Conservation (phyloP, 2,329 filamentous ascomycete genomes). For the Diaporthe sp. region DNA sequence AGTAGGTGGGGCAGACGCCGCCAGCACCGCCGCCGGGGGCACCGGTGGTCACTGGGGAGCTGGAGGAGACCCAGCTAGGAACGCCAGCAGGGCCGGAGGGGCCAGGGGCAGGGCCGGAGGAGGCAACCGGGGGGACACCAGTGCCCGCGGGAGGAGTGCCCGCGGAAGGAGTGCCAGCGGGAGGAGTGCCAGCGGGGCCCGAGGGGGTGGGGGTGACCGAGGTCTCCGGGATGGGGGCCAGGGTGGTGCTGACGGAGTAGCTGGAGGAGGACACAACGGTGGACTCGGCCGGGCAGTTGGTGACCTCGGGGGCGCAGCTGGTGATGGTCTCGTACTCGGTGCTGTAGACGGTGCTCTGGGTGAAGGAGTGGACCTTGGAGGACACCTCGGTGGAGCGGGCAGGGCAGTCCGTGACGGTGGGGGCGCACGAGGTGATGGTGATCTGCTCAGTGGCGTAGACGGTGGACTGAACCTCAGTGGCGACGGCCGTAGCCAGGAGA, state of each 20-base stretch:
- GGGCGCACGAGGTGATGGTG: conserved; percentile 72
- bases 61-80: conserved; percentile 35
- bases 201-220: conserved; percentile 49
- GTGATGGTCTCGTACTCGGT: conserved; percentile 73
- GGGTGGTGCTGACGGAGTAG: conserved; percentile 52
- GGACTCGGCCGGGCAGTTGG: conserved; percentile 61
- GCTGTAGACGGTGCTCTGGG: conserved; percentile 70
- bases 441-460: conserved; percentile 71
- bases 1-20: conserved; percentile 53
- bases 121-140: conserved; percentile 40
- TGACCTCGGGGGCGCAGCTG: conserved; percentile 67
- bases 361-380: conserved; percentile 73
- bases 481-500: conserved; percentile 63
- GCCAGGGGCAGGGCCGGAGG: conserved; percentile 41
- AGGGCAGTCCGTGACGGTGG: conserved; percentile 67
- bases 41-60: conserved; percentile 41
- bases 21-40: conserved; percentile 43
- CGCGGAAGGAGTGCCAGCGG: conserved; percentile 32
- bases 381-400: conserved; percentile 57
- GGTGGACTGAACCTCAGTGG: conserved; percentile 55
- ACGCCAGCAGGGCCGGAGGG: conserved; percentile 38
- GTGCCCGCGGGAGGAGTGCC: conserved; percentile 25
- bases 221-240: conserved; percentile 48
- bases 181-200: conserved; percentile 43
- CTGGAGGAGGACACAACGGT: conserved; percentile 55